Conservation (phyloP, 441 rosid genomes). For the Hura crepitans region DNA sequence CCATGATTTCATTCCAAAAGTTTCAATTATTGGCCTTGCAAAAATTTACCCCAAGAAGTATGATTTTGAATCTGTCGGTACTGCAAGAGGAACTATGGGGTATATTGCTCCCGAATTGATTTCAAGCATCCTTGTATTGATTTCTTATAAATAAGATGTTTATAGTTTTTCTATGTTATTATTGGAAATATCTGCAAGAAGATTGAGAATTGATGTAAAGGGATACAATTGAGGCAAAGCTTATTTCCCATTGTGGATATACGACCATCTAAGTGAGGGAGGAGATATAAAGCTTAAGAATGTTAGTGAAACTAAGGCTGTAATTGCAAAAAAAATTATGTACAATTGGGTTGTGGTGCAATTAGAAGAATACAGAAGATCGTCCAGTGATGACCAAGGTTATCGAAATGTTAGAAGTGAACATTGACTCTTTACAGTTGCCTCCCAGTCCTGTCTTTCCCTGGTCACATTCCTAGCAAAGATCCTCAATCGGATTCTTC, state of each 20-base stretch:
- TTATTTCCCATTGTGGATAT: slow-evolving; percentile 27
- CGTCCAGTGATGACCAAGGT: slow-evolving; percentile 32
- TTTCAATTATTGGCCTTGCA: slow-evolving; percentile 38
- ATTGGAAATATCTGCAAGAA: slow-evolving; percentile 31
- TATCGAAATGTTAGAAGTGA: slow-evolving; percentile 27
- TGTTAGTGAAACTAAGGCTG: slow-evolving; percentile 22
- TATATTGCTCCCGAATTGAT: slow-evolving; percentile 44
- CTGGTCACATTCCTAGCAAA: background rate
- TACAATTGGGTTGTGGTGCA: slow-evolving; percentile 33
- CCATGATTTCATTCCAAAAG: slow-evolving; percentile 27
- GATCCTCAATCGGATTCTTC: slow-evolving; percentile 27
- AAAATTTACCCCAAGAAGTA: slow-evolving; percentile 22
- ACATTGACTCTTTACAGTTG: slow-evolving; percentile 16
- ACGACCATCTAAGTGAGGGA: slow-evolving; percentile 22
- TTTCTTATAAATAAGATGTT: slow-evolving; percentile 34
- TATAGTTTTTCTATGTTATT: slow-evolving; percentile 33
- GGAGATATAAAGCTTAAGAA: slow-evolving; percentile 27
- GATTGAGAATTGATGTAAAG: slow-evolving; percentile 11
- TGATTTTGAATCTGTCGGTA: slow-evolving; percentile 21
- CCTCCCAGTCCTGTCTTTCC: slow-evolving; percentile 30
- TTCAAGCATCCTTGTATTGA: slow-evolving; percentile 27
- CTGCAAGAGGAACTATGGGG: slow-evolving; percentile 27
- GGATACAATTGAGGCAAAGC: slow-evolving; percentile 1
- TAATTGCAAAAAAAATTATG: slow-evolving; percentile 27
- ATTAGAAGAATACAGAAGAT: slow-evolving; percentile 26